Conservation (phyloP, 441 rosid genomes). For the Breynia disticha region DNA sequence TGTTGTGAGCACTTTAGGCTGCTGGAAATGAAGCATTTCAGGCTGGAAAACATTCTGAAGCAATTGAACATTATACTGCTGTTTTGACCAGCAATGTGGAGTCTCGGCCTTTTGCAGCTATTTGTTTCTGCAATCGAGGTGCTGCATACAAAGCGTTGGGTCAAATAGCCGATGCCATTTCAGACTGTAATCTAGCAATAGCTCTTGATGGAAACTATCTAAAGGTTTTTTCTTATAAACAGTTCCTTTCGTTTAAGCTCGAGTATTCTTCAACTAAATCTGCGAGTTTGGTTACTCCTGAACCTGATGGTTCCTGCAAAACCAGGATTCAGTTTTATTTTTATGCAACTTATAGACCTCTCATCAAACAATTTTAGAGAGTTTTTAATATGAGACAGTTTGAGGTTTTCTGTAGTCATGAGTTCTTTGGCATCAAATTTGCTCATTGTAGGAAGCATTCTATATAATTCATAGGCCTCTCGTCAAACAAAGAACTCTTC, state of each 20-base stretch:
- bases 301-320: no score
- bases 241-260: background rate
- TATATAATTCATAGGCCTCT: no score
- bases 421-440: no score
- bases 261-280: background rate
- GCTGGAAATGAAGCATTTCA: constrained; percentile 96
- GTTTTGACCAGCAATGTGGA: constrained; percentile 72
- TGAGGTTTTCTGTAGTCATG: no score
- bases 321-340: no score
- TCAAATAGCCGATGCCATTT: constrained; percentile 81
- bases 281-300: no score
- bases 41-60: constrained; percentile 80
- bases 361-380: no score
- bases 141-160: constrained; percentile 78
- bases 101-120: constrained; percentile 83
- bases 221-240: constrained; percentile 47
- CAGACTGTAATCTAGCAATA: constrained; percentile 93
- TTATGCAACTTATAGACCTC: no score
- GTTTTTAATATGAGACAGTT: no score
- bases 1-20: constrained; percentile 28
- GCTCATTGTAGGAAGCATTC: no score
- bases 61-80: constrained; percentile 80
- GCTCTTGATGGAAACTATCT: constrained; percentile 81
- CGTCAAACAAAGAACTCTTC: no score
- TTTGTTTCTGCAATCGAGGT: constrained; percentile 96